Evolutionary conservation across 2,329 filamentous ascomycete species (phyloP).

Genomic region (Paramyrothecium sp.): DNA sequence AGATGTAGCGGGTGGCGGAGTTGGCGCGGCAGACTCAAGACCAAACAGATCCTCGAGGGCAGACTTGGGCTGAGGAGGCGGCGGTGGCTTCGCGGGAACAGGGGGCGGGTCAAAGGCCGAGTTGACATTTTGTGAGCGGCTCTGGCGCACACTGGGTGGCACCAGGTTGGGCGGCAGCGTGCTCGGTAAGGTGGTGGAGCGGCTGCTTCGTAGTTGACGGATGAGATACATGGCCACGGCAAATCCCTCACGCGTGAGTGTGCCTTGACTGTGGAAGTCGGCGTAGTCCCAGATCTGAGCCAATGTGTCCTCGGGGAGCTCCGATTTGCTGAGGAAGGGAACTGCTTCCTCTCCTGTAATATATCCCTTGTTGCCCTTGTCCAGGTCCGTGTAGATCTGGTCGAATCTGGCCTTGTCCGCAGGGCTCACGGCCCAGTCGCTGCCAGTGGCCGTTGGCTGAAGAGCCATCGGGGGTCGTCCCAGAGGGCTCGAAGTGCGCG

Average conservation of each 20-base stretch:
- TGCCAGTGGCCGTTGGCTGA: constrained; percentile 35
- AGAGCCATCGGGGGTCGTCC: constrained; percentile 47
- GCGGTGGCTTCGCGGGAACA: constrained; percentile 31
- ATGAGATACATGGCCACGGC: constrained; percentile 98
- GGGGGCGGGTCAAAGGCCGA: constrained; percentile 53
- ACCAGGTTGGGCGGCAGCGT: constrained; percentile 79
- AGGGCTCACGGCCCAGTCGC: constrained; percentile 79
- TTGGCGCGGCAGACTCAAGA: constrained; percentile 65
- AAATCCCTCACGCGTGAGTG: constrained; percentile 85
- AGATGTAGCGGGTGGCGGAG: constrained; percentile 43
- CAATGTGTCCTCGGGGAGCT: constrained; percentile 81
- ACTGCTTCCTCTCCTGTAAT: constrained; percentile 96
- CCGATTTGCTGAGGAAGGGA: constrained; percentile 88
- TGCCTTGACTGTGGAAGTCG: constrained; percentile 88
- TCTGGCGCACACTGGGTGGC: constrained; percentile 79
- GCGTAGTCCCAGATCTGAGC: constrained; percentile 97
- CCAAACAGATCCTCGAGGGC: constrained; percentile 94
- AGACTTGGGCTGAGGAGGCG: constrained; percentile 62
- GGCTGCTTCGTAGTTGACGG: constrained; percentile 77
- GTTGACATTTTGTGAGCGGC: constrained; percentile 46
- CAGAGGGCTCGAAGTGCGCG: constrained; percentile 61
- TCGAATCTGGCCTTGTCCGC: constrained; percentile 88
- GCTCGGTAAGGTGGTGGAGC: constrained; percentile 63
- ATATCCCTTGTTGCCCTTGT: constrained; percentile 75
- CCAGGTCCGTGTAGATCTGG: constrained; percentile 77